Percentiles rank a stretch among this genome's conserved stretches.
These are phyloP conservation scores for Heterobasidion irregulare DNA, from an alignment of 1,284 basidiomycete genomes.

Conservation along the genomic window DNA sequence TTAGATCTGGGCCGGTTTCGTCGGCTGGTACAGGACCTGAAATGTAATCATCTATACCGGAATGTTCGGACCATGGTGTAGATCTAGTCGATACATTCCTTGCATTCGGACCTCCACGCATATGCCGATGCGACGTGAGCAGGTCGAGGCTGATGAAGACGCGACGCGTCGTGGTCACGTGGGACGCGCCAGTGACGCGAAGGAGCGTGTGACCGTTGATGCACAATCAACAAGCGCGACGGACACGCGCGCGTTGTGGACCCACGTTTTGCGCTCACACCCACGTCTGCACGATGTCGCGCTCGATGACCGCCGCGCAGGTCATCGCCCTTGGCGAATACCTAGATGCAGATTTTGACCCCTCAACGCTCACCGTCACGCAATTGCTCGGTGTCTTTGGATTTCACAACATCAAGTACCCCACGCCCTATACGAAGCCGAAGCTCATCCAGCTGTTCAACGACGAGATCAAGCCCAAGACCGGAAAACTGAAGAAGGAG, in stretches of 20 bases:
- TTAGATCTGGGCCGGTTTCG: not conserved
- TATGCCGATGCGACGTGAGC: too few species aligned
- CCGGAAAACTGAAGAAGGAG: constrained; percentile 57
- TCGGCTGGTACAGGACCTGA: not conserved
- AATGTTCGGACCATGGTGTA: too few species aligned
- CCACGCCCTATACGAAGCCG: constrained; percentile 77
- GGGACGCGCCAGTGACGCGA: constrained; percentile 5
- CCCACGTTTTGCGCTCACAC: not conserved
- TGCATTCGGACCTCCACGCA: too few species aligned
- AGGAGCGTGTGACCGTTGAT: not conserved
- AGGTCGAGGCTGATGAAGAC: not conserved
- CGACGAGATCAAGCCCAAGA: constrained; percentile 60
- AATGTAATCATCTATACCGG: too few species aligned
- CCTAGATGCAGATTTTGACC: constrained; percentile 80
- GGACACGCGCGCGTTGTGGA: not conserved
- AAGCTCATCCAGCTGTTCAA: constrained; percentile 81
- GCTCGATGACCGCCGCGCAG: constrained; percentile 56
- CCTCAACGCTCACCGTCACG: constrained; percentile 68
- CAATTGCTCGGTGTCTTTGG: constrained; percentile 78
- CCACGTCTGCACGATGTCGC: constrained; percentile 46
- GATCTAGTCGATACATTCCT: too few species aligned
- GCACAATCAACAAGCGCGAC: not conserved
- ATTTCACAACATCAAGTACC: constrained; percentile 74
- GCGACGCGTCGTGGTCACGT: not conserved
- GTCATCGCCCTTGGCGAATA: constrained; percentile 71